A percentile compares a stretch with the other conserved stretches of the same genome.
These are phyloP conservation scores for Phytophthora kernoviae DNA, from an alignment of 352 stramenopile species.

Conservation along the genomic window DNA sequence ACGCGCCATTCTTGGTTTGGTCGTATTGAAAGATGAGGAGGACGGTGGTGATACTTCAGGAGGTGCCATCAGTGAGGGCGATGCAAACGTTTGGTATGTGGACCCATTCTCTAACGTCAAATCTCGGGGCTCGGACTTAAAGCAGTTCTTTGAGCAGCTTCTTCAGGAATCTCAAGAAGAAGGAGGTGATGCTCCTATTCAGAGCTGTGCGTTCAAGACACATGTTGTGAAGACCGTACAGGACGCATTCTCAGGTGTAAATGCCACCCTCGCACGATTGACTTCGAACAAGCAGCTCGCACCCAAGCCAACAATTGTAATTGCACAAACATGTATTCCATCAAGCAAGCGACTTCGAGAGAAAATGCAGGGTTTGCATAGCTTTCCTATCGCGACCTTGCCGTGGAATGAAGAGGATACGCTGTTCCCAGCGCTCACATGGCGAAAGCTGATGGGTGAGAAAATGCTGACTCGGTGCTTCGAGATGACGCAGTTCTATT, in stretches of 20 bases:
- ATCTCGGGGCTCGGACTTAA: conserved; percentile 53
- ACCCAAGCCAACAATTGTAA: conserved; percentile 85
- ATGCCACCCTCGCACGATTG: conserved; percentile 85
- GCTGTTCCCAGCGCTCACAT: conserved; percentile 92
- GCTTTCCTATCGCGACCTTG: conserved; percentile 92
- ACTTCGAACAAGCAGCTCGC: conserved; percentile 81
- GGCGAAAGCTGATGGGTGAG: conserved; percentile 88
- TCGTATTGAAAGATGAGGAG: conserved; percentile 51
- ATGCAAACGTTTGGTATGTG: conserved; percentile 70
- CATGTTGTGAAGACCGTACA: conserved; percentile 82
- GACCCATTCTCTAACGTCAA: conserved; percentile 67
- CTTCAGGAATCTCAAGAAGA: conserved; percentile 45
- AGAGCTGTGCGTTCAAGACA: conserved; percentile 58
- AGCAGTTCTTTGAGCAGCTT: conserved; percentile 60
- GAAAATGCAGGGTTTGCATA: conserved; percentile 90
- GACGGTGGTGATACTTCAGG: conserved; percentile 12
- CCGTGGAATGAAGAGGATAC: conserved; percentile 81
- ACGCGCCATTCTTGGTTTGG: conserved; percentile 57
- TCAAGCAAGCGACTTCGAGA: conserved; percentile 71
- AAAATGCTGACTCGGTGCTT: conserved; percentile 78
- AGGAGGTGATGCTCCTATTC: conserved; percentile 34
- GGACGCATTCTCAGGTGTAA: conserved; percentile 85
- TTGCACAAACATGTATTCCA: conserved; percentile 72
- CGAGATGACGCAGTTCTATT: conserved; percentile 89
- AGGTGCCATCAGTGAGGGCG: conserved; percentile 34